Evolutionary conservation across 2,329 filamentous ascomycete species (phyloP).

Genomic region (Pyrenophora graminea): DNA sequence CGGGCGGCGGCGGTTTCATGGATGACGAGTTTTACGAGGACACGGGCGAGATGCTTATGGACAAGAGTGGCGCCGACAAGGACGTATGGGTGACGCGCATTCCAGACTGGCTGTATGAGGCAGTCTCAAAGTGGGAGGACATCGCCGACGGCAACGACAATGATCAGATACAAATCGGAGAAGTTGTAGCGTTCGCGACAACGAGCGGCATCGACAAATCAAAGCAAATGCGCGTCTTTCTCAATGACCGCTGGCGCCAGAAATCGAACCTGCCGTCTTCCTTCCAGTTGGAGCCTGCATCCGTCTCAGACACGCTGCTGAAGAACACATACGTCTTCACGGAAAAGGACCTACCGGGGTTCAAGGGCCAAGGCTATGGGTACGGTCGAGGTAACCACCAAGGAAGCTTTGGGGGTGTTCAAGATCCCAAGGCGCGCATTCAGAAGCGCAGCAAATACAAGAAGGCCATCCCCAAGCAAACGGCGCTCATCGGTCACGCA

Average conservation of each 20-base stretch:
- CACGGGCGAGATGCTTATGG: constrained; percentile 49
- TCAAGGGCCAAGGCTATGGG: constrained; percentile 50
- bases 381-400: constrained; percentile 26
- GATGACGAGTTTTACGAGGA: constrained; percentile 52
- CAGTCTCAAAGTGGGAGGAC: constrained; percentile 43
- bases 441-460: constrained; percentile 43
- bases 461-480: constrained; percentile 48
- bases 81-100: constrained; percentile 47
- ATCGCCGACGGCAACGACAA: constrained; percentile 44
- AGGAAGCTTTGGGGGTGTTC: constrained; percentile 27
- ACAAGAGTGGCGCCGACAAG: constrained; percentile 28
- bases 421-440: constrained; percentile 40
- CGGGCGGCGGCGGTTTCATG: constrained; percentile 43
- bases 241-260: constrained; percentile 65
- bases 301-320: constrained; percentile 60
- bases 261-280: constrained; percentile 83
- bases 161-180: constrained; percentile 46
- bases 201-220: constrained; percentile 34
- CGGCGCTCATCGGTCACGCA: constrained; percentile 64
- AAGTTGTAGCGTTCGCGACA: constrained; percentile 36
- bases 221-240: constrained; percentile 66
- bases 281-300: constrained; percentile 73
- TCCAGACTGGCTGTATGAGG: constrained; percentile 46
- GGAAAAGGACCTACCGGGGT: constrained; percentile 87
- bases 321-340: constrained; percentile 91